These are phyloP conservation scores for Sequoia sempervirens DNA, from an alignment of 75 land plant genomes.

Conservation along the genomic window DNA sequence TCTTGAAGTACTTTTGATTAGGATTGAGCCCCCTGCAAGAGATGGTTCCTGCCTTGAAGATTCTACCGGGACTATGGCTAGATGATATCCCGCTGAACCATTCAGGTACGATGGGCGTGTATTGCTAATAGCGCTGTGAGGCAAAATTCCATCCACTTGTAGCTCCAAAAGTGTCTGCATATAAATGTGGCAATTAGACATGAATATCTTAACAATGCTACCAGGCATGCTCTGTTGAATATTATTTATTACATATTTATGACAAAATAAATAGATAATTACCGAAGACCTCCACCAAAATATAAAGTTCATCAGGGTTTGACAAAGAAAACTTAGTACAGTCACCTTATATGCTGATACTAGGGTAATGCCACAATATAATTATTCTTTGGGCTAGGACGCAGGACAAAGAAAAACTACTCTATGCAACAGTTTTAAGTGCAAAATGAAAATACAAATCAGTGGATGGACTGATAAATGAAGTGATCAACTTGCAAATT, in stretches of 20 bases:
- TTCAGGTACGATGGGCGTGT: slow-evolving; percentile 13
- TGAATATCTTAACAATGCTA: background rate
- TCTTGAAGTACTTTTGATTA: slow-evolving; percentile 31
- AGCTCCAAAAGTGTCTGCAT: slow-evolving; percentile 59
- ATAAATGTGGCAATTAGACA: slow-evolving; percentile 2
- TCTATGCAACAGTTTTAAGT: background rate
- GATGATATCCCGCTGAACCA: slow-evolving; percentile 31
- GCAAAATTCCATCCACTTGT: slow-evolving; percentile 57
- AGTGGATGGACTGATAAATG: background rate
- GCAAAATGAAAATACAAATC: background rate
- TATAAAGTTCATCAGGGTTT: background rate
- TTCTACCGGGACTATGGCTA: slow-evolving; percentile 23
- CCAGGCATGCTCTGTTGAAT: background rate
- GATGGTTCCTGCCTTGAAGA: slow-evolving; percentile 16
- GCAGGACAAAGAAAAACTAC: background rate
- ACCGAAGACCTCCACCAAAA: background rate
- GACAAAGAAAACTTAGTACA: background rate
- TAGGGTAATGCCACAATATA: background rate
- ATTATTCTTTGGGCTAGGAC: background rate
- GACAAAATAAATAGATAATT: too few relatives aligned
- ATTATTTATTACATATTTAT: background rate
- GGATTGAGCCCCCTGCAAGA: slow-evolving; percentile 23
- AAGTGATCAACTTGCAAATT: background rate
- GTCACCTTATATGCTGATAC: background rate
- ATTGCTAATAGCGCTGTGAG: slow-evolving; percentile 6